Base-by-base conservation (phyloP, 2,329 filamentous ascomycete genomes). In the Geosmithia putterillii region DNA sequence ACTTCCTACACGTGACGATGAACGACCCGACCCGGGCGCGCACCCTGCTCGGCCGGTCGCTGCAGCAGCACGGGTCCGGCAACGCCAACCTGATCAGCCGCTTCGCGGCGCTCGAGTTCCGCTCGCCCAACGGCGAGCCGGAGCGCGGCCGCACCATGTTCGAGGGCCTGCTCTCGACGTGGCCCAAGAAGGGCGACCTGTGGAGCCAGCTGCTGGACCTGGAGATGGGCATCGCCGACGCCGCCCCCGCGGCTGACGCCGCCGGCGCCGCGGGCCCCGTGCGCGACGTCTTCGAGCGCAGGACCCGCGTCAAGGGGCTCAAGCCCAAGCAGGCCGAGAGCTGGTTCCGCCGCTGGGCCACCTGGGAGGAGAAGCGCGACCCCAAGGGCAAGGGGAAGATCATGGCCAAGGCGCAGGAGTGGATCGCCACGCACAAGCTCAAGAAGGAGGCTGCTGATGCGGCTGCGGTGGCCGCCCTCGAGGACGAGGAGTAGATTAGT, bases 121-220 rank as follows among this genome's bases (percentile, higher is more conserved):
- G 81, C 50, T 90, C 85, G 10, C 63, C 78, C 7, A 78, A 83
- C 54, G 89, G 89, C 44, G 86, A 94, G 53, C 70, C 87, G 3
- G 94, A 98, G 65, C 85, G 86, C 46, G 92, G 92, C 9, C 83
- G 94, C 17, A 98, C 94, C 21, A 82, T 96, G 57, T 96, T 96
- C 54, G 90, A 95, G 62, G 84, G 83, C 35, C 71, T 98, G 8
- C 71, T 98, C 7, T 76, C 79, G 32, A 82, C 83, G 4, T 95
- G 83, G 68, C 86, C 88, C 39, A 94, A 94, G 69, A 86, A 87
- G 60, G 79, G 87, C 46, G 88, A 95, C 58, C 69, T 96, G 42
- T 96, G 90, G 90, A 92, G 87, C 61, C 82, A 94, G 62, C 80
- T 94, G 50, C 66, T 95, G 1, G 88, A 95, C 57, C 73, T 95